phyloP scores from a whole-genome alignment of 176 grass and related monocot species.

The Phragmites australis region DNA sequence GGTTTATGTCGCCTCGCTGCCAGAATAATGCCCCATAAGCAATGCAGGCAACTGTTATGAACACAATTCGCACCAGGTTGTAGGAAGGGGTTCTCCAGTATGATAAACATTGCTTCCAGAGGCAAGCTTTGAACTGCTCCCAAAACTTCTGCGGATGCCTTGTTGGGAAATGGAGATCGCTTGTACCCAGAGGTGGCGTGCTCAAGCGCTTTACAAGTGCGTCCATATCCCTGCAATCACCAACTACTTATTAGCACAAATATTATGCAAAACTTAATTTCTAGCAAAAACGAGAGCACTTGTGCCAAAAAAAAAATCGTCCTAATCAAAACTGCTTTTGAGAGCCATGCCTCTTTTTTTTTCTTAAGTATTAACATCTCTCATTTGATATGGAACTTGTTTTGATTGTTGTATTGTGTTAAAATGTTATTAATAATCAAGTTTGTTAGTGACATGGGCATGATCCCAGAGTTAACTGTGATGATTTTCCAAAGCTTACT shows the following conservation, averaged over 20 bases:
- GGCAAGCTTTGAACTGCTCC: constrained; percentile 73
- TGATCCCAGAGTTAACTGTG: neutral
- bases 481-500: constrained; percentile 33
- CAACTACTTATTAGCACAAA: constrained; percentile 22
- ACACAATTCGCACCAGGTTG: constrained; percentile 59
- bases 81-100: constrained; percentile 90
- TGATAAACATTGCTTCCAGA: constrained; percentile 80
- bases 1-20: constrained; percentile 57
- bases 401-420: neutral
- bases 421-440: neutral
- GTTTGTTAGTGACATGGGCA: neutral
- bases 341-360: neutral
- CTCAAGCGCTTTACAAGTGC: constrained; percentile 46
- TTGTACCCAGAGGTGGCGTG: constrained; percentile 40
- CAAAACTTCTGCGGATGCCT: constrained; percentile 54
- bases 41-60: constrained; percentile 19
- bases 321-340: neutral
- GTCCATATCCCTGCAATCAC: constrained; percentile 62
- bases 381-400: neutral
- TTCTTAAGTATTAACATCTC: neutral
- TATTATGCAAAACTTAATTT: neutral
- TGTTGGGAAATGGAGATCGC: constrained; percentile 58
- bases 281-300: neutral
- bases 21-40: constrained; percentile 50
- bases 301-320: neutral